phyloP scores from a whole-genome alignment of 179 eudicot genomes.

The Spergularia azorica region DNA sequence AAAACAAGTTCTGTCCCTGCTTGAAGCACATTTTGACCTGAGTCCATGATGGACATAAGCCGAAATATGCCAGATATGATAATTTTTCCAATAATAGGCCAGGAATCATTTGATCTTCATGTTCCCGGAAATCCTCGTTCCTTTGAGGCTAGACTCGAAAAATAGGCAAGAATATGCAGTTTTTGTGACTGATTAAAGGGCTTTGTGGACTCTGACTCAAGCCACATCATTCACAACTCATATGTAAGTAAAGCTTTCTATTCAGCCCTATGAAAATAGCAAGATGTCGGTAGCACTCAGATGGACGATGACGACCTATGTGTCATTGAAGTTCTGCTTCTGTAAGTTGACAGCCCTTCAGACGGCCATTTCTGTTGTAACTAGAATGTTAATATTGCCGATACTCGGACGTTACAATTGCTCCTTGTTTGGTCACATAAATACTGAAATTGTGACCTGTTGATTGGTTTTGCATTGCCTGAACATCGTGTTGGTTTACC shows the following conservation, averaged over 20 bases:
- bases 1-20: constrained; percentile 47
- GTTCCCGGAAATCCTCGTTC: background rate
- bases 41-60: constrained; percentile 32
- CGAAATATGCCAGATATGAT: background rate
- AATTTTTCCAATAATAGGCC: background rate
- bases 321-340: background rate
- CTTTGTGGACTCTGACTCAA: background rate
- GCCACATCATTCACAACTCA: background rate
- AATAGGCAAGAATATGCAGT: background rate
- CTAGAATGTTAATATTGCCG: too few species aligned
- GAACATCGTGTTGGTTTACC: too few species aligned
- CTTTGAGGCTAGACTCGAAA: background rate
- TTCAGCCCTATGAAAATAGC: background rate
- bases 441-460: too few species aligned
- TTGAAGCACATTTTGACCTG: constrained; percentile 60
- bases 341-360: too few species aligned
- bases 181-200: background rate
- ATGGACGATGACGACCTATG: background rate
- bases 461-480: too few species aligned
- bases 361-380: too few species aligned
- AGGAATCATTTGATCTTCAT: background rate
- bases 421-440: too few species aligned
- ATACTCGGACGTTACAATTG: too few species aligned
- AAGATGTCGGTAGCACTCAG: background rate
- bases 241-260: background rate